Base-by-base conservation (phyloP, 164 flowering plant genomes). In the Paratinospora sagittata region DNA sequence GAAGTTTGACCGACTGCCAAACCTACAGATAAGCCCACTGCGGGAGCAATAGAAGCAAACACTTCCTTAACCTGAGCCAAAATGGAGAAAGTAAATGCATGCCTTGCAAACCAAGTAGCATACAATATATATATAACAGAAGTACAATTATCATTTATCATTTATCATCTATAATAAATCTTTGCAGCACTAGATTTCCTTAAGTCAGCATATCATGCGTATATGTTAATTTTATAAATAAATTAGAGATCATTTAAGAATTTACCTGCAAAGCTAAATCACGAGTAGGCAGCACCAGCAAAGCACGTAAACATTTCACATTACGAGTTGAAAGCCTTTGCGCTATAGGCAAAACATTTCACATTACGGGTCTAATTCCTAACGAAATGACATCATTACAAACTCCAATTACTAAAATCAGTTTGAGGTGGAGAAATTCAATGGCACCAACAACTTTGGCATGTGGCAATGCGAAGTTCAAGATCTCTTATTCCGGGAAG, bases 241-340 rank as follows among this genome's bases (percentile, higher is more conserved):
- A 43, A 43, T 2, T 43, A 9, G 14, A 43, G 2, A 43, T 43
- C 47, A 43, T 43, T 10, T 10, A 43, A 43, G 47, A 43, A 43
- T 43, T 43, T 43, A 90, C 97, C 98, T 94, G 98, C 77, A 85
- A 72, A 17, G 98, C 98, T 57, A 94, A 83, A 81, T 90, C 97
- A 76, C 97, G 97, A 66, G 98, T 88, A 58, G 98, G 97, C 84
- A 92, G 79, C 70, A 94, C 97, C 58, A 94, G 91, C 70, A 94
- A 78, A 73, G 98, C 98, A 36, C 95, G 92, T 21, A 94, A 78
- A 67, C 89, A 85, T 77, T 78, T 87, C 1, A 89, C 83, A 13
- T 82, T 71, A 67, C 89, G 88, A 63, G 81, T 79, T 0, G 96
- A 88, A 68, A 93, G 85, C 81, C 52, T 77, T 70, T 93, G 96